A percentile compares a stretch with the other conserved stretches of the same genome.
Conservation (phyloP, 2,329 filamentous ascomycete species). For the Pyricularia pennisetigena region DNA sequence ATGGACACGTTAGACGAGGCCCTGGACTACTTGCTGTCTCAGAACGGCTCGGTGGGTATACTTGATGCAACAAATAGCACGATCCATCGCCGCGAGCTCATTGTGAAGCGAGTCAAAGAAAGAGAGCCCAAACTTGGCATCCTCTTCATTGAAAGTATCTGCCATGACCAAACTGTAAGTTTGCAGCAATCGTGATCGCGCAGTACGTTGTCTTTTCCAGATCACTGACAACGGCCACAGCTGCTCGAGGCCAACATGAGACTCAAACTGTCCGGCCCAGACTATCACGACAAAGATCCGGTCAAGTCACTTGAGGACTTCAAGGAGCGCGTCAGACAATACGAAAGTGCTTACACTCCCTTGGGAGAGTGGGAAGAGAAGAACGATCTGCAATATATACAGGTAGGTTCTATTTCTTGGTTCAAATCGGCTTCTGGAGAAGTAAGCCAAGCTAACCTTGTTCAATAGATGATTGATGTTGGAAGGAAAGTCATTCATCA, state of each 20-base stretch:
- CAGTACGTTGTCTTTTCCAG: background rate
- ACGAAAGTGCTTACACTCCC: constrained; percentile 88
- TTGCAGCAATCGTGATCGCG: too few relatives aligned
- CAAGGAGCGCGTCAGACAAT: constrained; percentile 82
- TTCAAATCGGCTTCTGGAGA: too few relatives aligned
- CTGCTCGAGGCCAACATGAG: constrained; percentile 95
- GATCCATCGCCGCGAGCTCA: constrained; percentile 67
- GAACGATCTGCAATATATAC: constrained; percentile 87
- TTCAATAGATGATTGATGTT: constrained; percentile 77
- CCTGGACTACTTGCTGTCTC: constrained; percentile 74
- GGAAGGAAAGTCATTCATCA: constrained; percentile 89
- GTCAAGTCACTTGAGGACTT: constrained; percentile 79
- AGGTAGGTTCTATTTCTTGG: constrained; percentile 31
- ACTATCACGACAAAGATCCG: constrained; percentile 92
- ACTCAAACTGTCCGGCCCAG: constrained; percentile 86
- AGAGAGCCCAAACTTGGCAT: constrained; percentile 84
- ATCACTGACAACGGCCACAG: constrained; percentile 17
- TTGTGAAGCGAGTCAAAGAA: constrained; percentile 74
- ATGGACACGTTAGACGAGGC: constrained; percentile 88
- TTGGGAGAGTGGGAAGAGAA: constrained; percentile 86
- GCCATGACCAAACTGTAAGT: constrained; percentile 60
- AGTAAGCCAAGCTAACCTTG: constrained; percentile 14
- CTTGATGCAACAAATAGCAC: constrained; percentile 85
- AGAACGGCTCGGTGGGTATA: constrained; percentile 84
- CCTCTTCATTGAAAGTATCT: constrained; percentile 91